These are phyloP conservation scores for Psidium guajava DNA, from an alignment of 345 rosid genomes.

Conservation along the genomic window DNA sequence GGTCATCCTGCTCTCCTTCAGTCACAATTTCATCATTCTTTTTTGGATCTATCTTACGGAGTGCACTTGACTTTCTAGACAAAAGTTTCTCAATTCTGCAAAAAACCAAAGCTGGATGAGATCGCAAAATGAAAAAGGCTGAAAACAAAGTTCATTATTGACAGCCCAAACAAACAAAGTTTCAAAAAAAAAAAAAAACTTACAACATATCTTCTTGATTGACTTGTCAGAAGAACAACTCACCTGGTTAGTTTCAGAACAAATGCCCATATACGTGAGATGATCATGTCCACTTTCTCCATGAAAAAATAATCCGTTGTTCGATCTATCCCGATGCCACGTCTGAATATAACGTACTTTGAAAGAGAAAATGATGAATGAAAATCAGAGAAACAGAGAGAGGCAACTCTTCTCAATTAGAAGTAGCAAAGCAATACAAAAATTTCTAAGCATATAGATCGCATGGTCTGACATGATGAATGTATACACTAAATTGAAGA, in stretches of 20 bases:
- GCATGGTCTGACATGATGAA: background rate
- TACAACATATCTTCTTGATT: background rate
- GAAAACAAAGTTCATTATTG: background rate
- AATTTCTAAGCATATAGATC: background rate
- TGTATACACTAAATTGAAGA: background rate
- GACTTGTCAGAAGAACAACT: slow-evolving; percentile 7
- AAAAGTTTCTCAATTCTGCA: slow-evolving; percentile 63
- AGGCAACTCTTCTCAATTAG: background rate
- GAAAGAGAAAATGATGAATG: background rate
- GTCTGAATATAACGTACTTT: slow-evolving; percentile 85
- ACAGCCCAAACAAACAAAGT: background rate
- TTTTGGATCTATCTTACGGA: slow-evolving; percentile 42
- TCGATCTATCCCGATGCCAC: slow-evolving; percentile 80
- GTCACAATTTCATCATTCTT: slow-evolving; percentile 51
- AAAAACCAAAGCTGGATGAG: slow-evolving; percentile 7
- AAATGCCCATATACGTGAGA: slow-evolving; percentile 68
- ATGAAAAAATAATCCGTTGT: slow-evolving; percentile 69
- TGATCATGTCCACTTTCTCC: slow-evolving; percentile 76
- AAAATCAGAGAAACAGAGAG: background rate
- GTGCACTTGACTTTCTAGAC: slow-evolving; percentile 25
- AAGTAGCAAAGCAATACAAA: background rate
- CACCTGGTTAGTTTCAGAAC: slow-evolving; percentile 58
- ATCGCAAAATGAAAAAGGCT: slow-evolving; percentile 1
- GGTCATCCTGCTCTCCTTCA: slow-evolving; percentile 38
- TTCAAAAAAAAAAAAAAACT: background rate